Base-by-base conservation (phyloP, 2,329 filamentous ascomycete genomes). In the Penicillium concentricum region DNA sequence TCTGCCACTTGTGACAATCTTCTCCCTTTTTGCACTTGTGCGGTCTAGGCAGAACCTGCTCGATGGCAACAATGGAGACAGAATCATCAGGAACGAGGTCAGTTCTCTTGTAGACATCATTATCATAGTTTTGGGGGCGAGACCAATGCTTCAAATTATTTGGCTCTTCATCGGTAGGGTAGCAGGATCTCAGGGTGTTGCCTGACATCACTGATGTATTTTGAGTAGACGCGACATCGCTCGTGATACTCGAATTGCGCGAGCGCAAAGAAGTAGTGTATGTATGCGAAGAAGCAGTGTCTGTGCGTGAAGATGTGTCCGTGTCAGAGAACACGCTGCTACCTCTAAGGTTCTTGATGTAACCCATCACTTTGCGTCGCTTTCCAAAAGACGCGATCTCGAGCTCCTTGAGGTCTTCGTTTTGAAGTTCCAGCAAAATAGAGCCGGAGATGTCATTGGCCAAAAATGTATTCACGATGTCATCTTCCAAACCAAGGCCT, bases 401-500 rank as follows among this genome's bases (percentile, higher is more conserved):
- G 13, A 87, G 76, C 66, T 87, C 85, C 65, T 86, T 87, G 34
- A 87, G 74, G 58, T 87, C 92, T 16, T 41, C 38, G 3, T 61
- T 96, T 91, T 96, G 92, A 42, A 99, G 79, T n/a, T 93, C 92
- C 51, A 96, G 86, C 20, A 97, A 79, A 54, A 97, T 90, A 5
- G 86, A 82, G 15, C 93, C 93, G 26, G 88, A 91, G 72, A 99
- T 97, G 70, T 99, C 93, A 73, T 99, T 95, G 67, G 89, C 84
- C 60, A 92, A 83, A 68, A 99, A 97, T 65, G 89, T 90, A 68
- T 95, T 87, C 12, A 94, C 87, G 49, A 93, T 82, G 8, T 22
- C 35, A 9, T 61, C 35, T 5, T 66, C 56, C 7, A 59, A 49
- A 0, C 35, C 34, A 2, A 44, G 20, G 10, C 7, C 43, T n/a